phyloP scores from a whole-genome alignment of 176 grass and related monocot species.

The Carex littledalei region DNA sequence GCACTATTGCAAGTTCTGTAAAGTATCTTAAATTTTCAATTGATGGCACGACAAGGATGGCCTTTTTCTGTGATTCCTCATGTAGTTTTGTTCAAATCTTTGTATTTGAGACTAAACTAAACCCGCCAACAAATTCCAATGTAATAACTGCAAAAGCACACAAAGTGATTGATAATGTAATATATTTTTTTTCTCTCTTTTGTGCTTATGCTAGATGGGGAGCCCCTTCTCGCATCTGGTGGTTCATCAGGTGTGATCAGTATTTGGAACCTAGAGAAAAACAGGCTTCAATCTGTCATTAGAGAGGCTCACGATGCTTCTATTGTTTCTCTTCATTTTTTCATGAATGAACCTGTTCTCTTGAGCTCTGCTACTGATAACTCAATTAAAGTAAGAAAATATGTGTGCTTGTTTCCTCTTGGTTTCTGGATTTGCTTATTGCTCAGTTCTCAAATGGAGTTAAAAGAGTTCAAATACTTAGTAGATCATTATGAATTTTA shows the following conservation, averaged over 20 bases:
- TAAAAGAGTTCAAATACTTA: not conserved
- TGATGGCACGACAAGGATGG: not conserved
- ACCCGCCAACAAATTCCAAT: not conserved
- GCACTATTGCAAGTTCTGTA: not conserved
- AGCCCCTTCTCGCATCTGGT: constrained; percentile 85
- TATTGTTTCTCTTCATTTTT: constrained; percentile 86
- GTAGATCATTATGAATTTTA: not conserved
- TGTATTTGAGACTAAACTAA: not conserved
- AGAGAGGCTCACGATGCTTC: constrained; percentile 88
- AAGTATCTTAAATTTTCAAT: not conserved
- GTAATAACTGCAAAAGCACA: not conserved
- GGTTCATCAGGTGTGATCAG: constrained; percentile 95
- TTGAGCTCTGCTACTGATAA: constrained; percentile 98
- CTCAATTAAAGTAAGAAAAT: constrained; percentile 81
- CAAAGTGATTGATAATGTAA: not conserved
- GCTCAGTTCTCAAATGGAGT: not conserved
- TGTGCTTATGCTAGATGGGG: constrained; percentile 60
- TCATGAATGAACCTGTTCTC: constrained; percentile 87
- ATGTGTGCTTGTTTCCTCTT: not conserved
- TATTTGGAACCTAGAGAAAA: constrained; percentile 98
- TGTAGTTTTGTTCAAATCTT: not conserved
- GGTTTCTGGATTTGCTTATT: not conserved
- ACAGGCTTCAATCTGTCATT: constrained; percentile 77
- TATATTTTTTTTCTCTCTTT: constrained; percentile 1
- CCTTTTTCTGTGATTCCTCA: not conserved